Evolutionary conservation across 2,329 filamentous ascomycete species (phyloP).

Genomic region (Chaetomiaceae sp.): DNA sequence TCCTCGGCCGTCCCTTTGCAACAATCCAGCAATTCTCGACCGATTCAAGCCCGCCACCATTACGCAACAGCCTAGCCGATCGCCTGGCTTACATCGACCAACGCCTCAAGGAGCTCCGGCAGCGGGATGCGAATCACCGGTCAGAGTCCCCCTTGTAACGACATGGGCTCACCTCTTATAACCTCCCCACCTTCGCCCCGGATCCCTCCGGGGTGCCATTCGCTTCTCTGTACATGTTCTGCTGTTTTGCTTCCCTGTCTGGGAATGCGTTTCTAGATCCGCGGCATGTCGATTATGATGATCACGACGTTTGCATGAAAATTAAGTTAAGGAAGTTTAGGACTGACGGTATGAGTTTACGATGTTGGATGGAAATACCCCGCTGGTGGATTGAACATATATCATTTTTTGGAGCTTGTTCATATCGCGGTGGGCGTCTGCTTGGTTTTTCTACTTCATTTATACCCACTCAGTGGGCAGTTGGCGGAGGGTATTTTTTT

Average conservation of each 20-base stretch:
- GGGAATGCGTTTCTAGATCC: neutral
- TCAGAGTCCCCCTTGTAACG: slow-evolving; percentile 50
- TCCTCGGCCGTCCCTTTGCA: slow-evolving; percentile 50
- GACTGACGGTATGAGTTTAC: slow-evolving; percentile 12
- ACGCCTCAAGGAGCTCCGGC: slow-evolving; percentile 52
- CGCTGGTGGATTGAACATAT: slow-evolving; percentile 25
- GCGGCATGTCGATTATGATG: slow-evolving; percentile 10
- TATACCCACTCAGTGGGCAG: slow-evolving; percentile 11
- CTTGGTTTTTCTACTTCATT: slow-evolving; percentile 6
- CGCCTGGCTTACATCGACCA: slow-evolving; percentile 57
- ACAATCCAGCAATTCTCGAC: slow-evolving; percentile 49
- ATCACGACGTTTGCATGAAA: slow-evolving; percentile 19
- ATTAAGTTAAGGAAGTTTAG: slow-evolving; percentile 1
- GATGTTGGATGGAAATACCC: slow-evolving; percentile 25
- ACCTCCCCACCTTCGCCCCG: neutral
- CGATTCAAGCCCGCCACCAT: slow-evolving; percentile 34
- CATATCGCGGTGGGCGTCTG: slow-evolving; percentile 23
- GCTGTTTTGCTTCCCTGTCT: slow-evolving; percentile 1
- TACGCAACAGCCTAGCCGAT: slow-evolving; percentile 44
- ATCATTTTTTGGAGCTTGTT: slow-evolving; percentile 22
- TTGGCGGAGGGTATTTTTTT: slow-evolving; percentile 2
- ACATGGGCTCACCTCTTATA: neutral
- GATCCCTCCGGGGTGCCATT: neutral
- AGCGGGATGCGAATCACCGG: slow-evolving; percentile 39
- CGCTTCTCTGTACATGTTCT: slow-evolving; percentile 26